Evolutionary conservation across 2,329 filamentous ascomycete genomes (phyloP), one percentile per base, ranked within the genome.

Genomic region (Claviceps sp.): DNA sequence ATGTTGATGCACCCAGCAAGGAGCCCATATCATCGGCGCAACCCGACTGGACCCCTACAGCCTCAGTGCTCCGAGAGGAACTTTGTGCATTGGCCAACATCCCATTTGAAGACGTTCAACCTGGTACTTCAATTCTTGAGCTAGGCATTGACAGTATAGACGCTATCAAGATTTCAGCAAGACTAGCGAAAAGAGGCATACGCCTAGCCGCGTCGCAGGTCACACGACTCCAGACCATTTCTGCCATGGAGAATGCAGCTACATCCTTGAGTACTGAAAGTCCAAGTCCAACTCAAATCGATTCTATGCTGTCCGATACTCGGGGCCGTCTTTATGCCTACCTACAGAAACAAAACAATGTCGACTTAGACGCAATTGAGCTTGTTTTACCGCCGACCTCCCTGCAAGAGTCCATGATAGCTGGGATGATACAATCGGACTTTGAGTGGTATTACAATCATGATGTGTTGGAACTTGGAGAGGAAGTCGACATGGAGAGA

Each of bases 141-240:
- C 75, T 96, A 37, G 90, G 90, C 0, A 75, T 96, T 6, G 91
- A 96, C 70, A 95, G 90, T 61, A 94, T 96, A 53, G 90, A 96
- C 65, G 79, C 85, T 1, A 91, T 96, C 64, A 94, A 88, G 60
- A 70, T 96, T 0, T 85, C 86, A 0, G 82, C 88, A 0, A 77
- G 81, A 50, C 72, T 95, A 2, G 85, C 78, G 56, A 77, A 75
- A 45, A 66, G 68, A 4, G 77, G 75, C 0, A 69, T 93, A 20
- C 62, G 69, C 0, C 64, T 95, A 11, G 71, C 83, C 0, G 81
- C 90, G n/a, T 86, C 87, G 57, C 72, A 75, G n/a, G 82, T 96
- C 22, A 85, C 95, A 75, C 82, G 78, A 50, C 74, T 74, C 3
- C 80, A 85, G 50, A 88, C 78, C 0, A 82, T 95, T 38, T 64